Evolutionary conservation across 257 asterid species (phyloP).

Genomic region (Solanum gandarillasii): DNA sequence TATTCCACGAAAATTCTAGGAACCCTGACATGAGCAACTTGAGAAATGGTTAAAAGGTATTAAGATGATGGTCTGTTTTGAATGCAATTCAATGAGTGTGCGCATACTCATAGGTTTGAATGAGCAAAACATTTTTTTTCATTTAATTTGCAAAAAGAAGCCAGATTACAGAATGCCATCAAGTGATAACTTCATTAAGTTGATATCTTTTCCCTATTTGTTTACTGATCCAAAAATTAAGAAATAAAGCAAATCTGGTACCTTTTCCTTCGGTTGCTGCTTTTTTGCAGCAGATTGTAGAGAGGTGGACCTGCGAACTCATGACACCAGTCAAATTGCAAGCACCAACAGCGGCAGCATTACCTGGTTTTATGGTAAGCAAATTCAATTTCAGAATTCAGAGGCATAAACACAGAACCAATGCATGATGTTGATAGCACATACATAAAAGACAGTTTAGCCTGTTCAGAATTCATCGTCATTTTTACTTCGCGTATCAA

Average conservation of each 20-base stretch:
- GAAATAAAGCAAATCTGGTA: neutral
- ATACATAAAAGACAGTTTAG: neutral
- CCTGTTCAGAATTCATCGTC: neutral
- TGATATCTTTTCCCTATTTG: neutral
- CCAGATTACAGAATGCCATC: neutral
- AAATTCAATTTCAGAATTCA: neutral
- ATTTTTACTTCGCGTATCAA: neutral
- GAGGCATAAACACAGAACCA: neutral
- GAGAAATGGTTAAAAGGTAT: neutral
- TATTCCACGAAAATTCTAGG: neutral
- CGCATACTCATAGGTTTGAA: neutral
- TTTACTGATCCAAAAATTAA: neutral
- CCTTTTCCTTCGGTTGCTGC: neutral
- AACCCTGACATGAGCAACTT: neutral
- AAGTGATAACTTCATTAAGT: neutral
- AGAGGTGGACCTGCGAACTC: neutral
- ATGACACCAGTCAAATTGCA: neutral
- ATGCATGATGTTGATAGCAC: neutral
- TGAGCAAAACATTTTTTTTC: neutral
- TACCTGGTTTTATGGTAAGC: neutral
- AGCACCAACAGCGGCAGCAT: neutral
- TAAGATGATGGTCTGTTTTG: neutral
- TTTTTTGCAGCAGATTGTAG: neutral
- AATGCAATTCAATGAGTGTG: neutral
- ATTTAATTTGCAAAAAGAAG: neutral